Percentiles rank a stretch among this genome's conserved stretches.
Conservation (phyloP, 208 protist species). For the Histomonas meleagridis region DNA sequence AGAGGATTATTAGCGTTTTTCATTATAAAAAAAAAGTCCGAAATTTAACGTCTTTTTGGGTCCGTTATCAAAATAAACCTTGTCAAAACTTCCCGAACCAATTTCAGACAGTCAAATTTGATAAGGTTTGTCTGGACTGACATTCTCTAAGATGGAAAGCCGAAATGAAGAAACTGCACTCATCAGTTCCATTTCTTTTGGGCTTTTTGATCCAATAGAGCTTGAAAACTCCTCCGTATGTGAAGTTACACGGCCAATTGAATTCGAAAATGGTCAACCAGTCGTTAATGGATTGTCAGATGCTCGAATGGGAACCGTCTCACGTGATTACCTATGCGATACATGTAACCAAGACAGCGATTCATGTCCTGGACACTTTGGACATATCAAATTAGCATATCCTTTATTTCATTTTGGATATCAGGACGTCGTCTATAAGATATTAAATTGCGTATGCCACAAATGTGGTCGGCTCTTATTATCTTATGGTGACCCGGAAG, state of each 20-base stretch:
- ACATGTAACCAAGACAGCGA: background rate
- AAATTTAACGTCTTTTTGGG: too few species aligned
- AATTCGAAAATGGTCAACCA: background rate
- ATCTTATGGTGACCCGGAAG: constrained; percentile 4
- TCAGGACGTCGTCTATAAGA: background rate
- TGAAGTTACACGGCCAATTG: background rate
- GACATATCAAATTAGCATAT: constrained; percentile 15
- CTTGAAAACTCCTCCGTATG: background rate
- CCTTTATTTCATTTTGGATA: constrained; percentile 25
- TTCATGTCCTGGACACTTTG: constrained; percentile 37
- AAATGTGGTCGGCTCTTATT: constrained; percentile 23
- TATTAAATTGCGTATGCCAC: background rate
- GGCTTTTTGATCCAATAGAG: background rate
- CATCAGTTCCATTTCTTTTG: background rate
- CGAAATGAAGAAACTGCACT: background rate
- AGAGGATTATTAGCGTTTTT: too few species aligned
- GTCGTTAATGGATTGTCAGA: background rate
- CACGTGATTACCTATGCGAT: background rate
- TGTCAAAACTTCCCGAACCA: too few species aligned
- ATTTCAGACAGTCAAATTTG: too few species aligned
- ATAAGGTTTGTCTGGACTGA: too few species aligned
- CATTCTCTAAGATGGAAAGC: too few species aligned
- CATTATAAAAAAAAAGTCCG: too few species aligned
- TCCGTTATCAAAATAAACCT: too few species aligned
- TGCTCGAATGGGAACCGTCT: background rate